Conservation (phyloP, 2,329 filamentous ascomycete species). For the Epichloe sibirici region DNA sequence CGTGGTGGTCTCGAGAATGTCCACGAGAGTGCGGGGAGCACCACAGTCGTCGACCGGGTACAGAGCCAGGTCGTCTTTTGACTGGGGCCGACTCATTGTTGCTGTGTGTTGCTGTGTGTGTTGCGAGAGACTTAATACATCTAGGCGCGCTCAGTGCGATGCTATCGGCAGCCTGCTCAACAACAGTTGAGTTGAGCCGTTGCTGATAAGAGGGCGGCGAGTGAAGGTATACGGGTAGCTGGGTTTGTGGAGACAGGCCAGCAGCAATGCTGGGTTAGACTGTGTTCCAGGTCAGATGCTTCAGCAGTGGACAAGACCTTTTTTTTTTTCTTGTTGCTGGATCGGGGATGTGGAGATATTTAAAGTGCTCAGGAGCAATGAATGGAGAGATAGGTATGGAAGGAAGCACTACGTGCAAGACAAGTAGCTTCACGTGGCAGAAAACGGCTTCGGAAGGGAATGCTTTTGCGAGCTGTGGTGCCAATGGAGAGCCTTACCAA, state of each 20-base stretch:
- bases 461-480: not conserved
- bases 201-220: not conserved
- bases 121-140: not conserved
- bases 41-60: constrained; percentile 5
- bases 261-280: not conserved
- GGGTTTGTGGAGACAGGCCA: not conserved
- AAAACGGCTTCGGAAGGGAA: not conserved
- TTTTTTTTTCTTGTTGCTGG: not conserved
- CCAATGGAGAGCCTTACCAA: constrained; percentile 1
- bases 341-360: not conserved
- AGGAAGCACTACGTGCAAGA: not conserved
- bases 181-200: not conserved
- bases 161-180: not conserved
- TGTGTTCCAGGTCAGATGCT: not conserved
- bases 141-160: not conserved
- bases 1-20: constrained; percentile 9
- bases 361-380: not conserved
- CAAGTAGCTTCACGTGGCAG: not conserved
- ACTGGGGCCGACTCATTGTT: constrained; percentile 2
- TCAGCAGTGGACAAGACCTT: not conserved
- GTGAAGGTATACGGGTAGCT: not conserved
- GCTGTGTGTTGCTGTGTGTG: not conserved
- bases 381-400: not conserved
- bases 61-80: constrained; percentile 4
- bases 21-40: constrained; percentile 10